phyloP scores from a whole-genome alignment of 768 basidiomycete genomes.

The Boletellus emodensis region DNA sequence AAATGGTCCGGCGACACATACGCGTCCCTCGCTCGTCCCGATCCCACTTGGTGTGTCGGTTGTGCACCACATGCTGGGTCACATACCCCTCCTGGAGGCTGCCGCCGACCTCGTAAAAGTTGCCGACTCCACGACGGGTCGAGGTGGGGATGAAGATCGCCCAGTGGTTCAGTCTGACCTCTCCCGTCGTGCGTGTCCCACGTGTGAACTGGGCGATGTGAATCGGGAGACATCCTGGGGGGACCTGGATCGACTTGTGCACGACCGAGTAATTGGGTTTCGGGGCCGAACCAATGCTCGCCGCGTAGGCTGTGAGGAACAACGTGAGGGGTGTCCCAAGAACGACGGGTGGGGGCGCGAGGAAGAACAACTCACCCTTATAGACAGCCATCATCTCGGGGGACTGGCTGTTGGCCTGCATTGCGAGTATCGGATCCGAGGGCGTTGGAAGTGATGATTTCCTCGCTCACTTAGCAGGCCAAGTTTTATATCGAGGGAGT shows the following conservation, averaged over 20 bases:
- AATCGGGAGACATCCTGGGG: conserved; percentile 13
- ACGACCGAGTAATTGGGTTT: conserved; percentile 8
- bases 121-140: conserved; percentile 14
- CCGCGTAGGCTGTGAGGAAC: conserved; percentile 5
- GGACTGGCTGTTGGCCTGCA: not conserved
- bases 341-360: no score
- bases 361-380: conserved; percentile 5
- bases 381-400: conserved; percentile 8
- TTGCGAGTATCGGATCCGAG: conserved; percentile 1
- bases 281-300: not conserved
- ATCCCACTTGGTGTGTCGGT: conserved; percentile 13
- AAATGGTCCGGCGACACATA: conserved; percentile 4
- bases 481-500: conserved; percentile 10
- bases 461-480: conserved; percentile 1
- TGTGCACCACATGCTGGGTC: conserved; percentile 13
- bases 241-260: conserved; percentile 12
- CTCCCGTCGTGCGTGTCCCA: conserved; percentile 1
- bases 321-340: not conserved
- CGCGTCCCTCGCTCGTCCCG: conserved; percentile 6
- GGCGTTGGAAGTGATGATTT: not conserved
- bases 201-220: conserved; percentile 13
- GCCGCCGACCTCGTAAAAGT: conserved; percentile 18
- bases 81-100: conserved; percentile 10
- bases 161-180: conserved; percentile 8
- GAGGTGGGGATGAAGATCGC: conserved; percentile 24